These are phyloP conservation scores for Scutellaria minor DNA, from an alignment of 257 asterid genomes.

Conservation along the genomic window DNA sequence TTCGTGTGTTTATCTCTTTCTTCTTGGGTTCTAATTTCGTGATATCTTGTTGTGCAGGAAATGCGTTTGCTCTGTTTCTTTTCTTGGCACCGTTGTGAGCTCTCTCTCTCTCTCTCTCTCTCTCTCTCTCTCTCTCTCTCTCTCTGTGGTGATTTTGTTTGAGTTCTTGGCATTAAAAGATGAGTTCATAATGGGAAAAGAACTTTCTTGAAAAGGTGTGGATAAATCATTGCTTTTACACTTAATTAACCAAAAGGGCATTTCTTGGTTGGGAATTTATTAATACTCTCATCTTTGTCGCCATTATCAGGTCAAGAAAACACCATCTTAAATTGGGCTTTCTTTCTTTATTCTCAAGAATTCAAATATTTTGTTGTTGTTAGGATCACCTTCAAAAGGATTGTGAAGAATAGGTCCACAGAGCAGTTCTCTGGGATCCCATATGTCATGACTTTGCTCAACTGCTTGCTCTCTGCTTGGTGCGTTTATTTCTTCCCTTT, in stretches of 20 bases:
- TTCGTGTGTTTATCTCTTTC: neutral
- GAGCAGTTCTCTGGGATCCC: constrained; percentile 91
- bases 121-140: neutral
- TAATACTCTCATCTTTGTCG: neutral
- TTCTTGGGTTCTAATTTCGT: constrained; percentile 9
- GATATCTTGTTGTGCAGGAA: constrained; percentile 51
- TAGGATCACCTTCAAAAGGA: constrained; percentile 85
- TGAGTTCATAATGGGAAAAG: neutral
- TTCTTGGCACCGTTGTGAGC: constrained; percentile 89
- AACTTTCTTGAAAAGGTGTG: constrained; percentile 13
- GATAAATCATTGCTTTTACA: constrained; percentile 6
- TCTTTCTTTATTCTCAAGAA: neutral
- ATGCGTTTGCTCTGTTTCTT: constrained; percentile 76
- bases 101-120: neutral
- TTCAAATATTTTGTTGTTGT: neutral
- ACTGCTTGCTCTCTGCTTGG: constrained; percentile 90
- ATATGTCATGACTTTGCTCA: constrained; percentile 82
- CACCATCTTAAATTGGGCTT: neutral
- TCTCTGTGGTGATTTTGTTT: neutral
- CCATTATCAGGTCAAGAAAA: constrained; percentile 20
- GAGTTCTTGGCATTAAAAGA: neutral
- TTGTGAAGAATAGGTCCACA: constrained; percentile 55
- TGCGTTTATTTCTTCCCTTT: constrained; percentile 33
- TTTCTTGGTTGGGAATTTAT: constrained; percentile 1
- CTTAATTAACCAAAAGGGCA: constrained; percentile 18